Conservation (phyloP, 2,329 filamentous ascomycete species). For the Cytospora leucostoma region DNA sequence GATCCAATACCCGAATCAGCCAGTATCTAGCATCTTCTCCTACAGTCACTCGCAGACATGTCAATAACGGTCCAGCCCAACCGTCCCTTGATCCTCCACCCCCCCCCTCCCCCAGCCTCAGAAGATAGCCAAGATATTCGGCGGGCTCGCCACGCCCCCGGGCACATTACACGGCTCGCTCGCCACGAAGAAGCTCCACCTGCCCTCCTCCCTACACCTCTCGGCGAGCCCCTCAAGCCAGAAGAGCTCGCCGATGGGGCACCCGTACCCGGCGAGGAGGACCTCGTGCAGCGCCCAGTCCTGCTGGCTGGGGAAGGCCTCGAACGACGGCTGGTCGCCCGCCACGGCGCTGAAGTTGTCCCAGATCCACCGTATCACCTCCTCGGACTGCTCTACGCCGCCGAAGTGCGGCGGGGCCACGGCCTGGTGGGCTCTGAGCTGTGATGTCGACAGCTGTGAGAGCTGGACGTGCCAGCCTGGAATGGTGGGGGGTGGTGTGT, state of each 20-base stretch:
- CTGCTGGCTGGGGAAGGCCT: conserved; percentile 38
- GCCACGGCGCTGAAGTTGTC: conserved; percentile 46
- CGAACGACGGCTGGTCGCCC: conserved; percentile 47
- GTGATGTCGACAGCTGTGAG: conserved; percentile 38
- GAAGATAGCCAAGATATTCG: conserved; percentile 27
- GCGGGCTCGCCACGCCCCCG: conserved; percentile 37
- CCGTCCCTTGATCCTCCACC: neutral
- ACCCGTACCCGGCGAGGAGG: conserved; percentile 50
- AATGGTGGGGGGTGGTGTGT: neutral
- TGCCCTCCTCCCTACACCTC: conserved; percentile 39
- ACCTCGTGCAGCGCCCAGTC: conserved; percentile 45
- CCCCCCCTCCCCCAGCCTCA: neutral
- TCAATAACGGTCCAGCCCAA: neutral
- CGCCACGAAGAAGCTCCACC: conserved; percentile 50
- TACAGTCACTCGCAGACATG: neutral
- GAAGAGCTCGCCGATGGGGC: conserved; percentile 53
- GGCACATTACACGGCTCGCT: conserved; percentile 50
- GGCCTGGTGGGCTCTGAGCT: conserved; percentile 42
- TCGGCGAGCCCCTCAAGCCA: conserved; percentile 47
- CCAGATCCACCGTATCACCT: conserved; percentile 46
- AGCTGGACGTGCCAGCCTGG: conserved; percentile 47
- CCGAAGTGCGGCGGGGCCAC: conserved; percentile 45
- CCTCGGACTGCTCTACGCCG: conserved; percentile 50
- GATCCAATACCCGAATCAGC: no score
- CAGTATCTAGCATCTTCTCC: neutral